Percentiles rank a stretch among this genome's conserved stretches.
phyloP scores from a whole-genome alignment of 2,329 filamentous ascomycete genomes.

The Venturia carpophila region DNA sequence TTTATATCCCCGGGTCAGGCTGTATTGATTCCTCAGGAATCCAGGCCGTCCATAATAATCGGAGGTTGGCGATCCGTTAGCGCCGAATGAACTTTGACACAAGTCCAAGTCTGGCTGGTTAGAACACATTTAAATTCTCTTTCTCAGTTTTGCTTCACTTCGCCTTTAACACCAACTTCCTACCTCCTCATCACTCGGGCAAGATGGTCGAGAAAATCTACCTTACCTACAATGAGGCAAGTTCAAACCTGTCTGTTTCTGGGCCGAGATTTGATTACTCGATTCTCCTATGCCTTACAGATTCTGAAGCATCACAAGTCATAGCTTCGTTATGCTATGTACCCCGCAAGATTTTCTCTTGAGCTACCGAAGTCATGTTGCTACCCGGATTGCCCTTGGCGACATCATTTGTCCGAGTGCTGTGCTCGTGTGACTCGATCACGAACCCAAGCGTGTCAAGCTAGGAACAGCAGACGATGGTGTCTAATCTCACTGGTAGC shows the following conservation, averaged over 20 bases:
- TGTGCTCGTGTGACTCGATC: background rate
- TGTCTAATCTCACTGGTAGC: background rate
- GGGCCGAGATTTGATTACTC: background rate
- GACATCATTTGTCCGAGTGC: background rate
- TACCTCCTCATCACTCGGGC: slow-evolving; percentile 6
- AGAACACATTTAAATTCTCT: slow-evolving; percentile 1
- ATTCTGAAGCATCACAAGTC: slow-evolving; percentile 10
- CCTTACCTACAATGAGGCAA: slow-evolving; percentile 37
- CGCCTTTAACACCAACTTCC: background rate
- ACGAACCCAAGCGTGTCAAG: background rate
- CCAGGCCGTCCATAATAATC: background rate
- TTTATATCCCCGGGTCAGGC: background rate
- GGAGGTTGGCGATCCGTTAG: background rate
- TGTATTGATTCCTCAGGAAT: background rate
- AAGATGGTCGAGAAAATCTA: slow-evolving; percentile 37
- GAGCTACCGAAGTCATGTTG: slow-evolving; percentile 4
- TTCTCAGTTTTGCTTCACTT: background rate
- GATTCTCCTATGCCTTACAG: slow-evolving; percentile 5
- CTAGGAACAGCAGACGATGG: slow-evolving; percentile 16
- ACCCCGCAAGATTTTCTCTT: slow-evolving; percentile 3
- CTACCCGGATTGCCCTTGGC: background rate
- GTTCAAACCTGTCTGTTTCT: slow-evolving; percentile 1
- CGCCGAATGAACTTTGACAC: background rate
- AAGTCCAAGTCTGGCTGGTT: background rate
- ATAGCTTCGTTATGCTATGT: slow-evolving; percentile 5